Conservation (phyloP, 108 stramenopile species). For the Conticribra weissflogii region DNA sequence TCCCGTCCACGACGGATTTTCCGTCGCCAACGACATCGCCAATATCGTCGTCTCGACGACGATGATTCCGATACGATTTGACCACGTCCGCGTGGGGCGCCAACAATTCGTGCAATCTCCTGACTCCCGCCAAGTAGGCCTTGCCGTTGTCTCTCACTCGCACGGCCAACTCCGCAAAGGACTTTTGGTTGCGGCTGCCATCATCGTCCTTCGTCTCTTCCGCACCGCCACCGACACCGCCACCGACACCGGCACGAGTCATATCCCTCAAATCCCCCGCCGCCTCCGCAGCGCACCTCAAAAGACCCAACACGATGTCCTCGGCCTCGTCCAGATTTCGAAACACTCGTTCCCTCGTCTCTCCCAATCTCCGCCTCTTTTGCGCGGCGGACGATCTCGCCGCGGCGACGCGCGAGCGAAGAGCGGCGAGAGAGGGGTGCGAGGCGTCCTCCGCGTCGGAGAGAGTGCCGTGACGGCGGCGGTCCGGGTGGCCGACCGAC, state of each 20-base stretch:
- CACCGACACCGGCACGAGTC: slow-evolving; percentile 23
- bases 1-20: slow-evolving; percentile 1
- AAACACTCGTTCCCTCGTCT: slow-evolving; percentile 12
- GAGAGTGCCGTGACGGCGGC: too few relatives aligned
- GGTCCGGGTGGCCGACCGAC: too few relatives aligned
- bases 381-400: slow-evolving; percentile 19
- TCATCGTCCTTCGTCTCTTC: not conserved
- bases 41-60: not conserved
- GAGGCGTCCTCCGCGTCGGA: not conserved
- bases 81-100: slow-evolving; percentile 38
- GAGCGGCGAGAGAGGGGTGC: slow-evolving; percentile 1
- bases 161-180: slow-evolving; percentile 30
- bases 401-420: slow-evolving; percentile 5
- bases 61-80: slow-evolving; percentile 26
- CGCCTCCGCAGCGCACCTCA: slow-evolving; percentile 26
- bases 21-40: not conserved
- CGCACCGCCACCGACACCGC: not conserved
- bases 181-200: not conserved
- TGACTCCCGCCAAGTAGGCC: slow-evolving; percentile 41
- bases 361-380: slow-evolving; percentile 10
- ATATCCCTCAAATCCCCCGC: slow-evolving; percentile 30
- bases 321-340: slow-evolving; percentile 40
- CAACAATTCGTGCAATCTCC: slow-evolving; percentile 38
- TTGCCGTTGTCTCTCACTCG: slow-evolving; percentile 31
- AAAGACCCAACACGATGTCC: slow-evolving; percentile 31